A percentile compares a stretch with the other conserved stretches of the same genome.
Evolutionary conservation across 1,139 yeast genomes (phyloP).

Genomic region (Suhomyces taliae): DNA sequence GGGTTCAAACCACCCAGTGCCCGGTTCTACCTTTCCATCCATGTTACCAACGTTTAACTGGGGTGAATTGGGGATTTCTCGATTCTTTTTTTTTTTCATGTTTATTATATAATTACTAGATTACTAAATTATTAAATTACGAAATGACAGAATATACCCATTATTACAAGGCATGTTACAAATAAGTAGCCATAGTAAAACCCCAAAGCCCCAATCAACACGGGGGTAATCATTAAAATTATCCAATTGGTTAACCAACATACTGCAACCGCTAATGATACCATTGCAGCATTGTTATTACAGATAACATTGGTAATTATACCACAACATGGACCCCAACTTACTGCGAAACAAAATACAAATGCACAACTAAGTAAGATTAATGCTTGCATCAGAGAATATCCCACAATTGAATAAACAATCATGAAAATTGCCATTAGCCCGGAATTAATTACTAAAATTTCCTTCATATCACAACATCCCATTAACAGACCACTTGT

Average conservation of each 20-base stretch:
- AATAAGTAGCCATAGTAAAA: constrained; percentile 24
- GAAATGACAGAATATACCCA: constrained; percentile 16
- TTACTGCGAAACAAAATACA: constrained; percentile 26
- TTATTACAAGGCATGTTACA: constrained; percentile 16
- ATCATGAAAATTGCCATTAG: constrained; percentile 19
- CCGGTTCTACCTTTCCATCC: no score
- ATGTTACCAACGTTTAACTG: no score
- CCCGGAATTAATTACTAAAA: constrained; percentile 14
- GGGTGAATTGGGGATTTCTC: no score
- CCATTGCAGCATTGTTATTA: constrained; percentile 20
- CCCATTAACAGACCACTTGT: constrained; percentile 14
- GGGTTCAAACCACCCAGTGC: no score
- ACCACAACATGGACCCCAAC: constrained; percentile 39
- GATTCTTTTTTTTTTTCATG: no score
- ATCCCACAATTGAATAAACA: constrained; percentile 15
- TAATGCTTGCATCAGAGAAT: constrained; percentile 2
- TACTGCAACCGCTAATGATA: constrained; percentile 23
- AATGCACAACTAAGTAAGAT: constrained; percentile 17
- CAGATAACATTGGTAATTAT: constrained; percentile 26
- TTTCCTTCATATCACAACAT: constrained; percentile 3
- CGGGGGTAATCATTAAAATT: constrained; percentile 26
- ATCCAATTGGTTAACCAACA: constrained; percentile 30
- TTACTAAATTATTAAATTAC: neutral
- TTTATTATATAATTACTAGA: no score
- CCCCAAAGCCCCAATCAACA: constrained; percentile 19